A percentile compares a stretch with the other conserved stretches of the same genome.
Conservation (phyloP, 805 yeast genomes). For the Candida dajiaensis region DNA sequence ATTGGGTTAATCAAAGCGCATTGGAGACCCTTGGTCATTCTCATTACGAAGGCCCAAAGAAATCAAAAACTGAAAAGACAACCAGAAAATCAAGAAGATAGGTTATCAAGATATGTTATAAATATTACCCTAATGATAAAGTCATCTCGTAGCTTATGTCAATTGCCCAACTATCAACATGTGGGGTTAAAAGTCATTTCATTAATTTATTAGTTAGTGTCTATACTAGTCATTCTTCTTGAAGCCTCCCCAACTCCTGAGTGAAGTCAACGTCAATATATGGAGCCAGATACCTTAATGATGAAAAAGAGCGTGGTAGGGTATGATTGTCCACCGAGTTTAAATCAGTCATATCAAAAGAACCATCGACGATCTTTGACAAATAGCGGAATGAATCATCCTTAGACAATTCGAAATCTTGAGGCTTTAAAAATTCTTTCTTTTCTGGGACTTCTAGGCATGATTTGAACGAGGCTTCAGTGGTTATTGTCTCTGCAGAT, state of each 20-base stretch:
- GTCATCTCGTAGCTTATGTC: too few relatives aligned
- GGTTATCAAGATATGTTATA: not conserved
- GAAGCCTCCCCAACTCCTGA: not conserved
- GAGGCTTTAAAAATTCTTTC: not conserved
- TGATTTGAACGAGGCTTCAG: not conserved
- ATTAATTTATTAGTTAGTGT: not conserved
- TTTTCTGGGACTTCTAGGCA: not conserved
- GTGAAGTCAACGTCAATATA: conserved; percentile 24
- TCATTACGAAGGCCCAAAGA: conserved; percentile 45
- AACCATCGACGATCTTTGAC: conserved; percentile 30
- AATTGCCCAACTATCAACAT: too few relatives aligned
- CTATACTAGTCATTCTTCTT: not conserved
- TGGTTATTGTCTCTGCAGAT: not conserved
- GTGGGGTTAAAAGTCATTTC: too few relatives aligned
- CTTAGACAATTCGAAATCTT: conserved; percentile 7
- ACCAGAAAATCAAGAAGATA: not conserved
- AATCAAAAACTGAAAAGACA: not conserved
- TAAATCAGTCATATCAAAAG: conserved; percentile 7
- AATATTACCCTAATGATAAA: too few relatives aligned
- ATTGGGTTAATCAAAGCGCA: conserved; percentile 61
- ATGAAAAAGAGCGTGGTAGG: conserved; percentile 27
- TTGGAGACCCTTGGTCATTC: conserved; percentile 43
- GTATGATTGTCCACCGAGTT: conserved; percentile 12
- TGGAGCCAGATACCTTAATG: conserved; percentile 30
- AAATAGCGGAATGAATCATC: conserved; percentile 42